phyloP scores from a whole-genome alignment of 176 grass and related monocot species.

The Rhynchospora pubera region DNA sequence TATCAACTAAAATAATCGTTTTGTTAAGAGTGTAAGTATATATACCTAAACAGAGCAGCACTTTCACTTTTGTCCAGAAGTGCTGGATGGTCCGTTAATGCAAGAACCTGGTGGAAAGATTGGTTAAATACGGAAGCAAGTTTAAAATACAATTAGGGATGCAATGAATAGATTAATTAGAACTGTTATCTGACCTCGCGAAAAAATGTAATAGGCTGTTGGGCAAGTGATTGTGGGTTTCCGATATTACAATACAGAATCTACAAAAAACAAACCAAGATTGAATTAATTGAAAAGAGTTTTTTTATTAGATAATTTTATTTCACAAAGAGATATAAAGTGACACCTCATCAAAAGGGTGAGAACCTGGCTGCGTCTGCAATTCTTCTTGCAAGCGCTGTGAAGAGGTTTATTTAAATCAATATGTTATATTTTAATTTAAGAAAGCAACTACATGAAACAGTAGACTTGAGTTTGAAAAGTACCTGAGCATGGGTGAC shows the following conservation, averaged over 20 bases:
- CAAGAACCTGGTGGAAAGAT: conserved; percentile 55
- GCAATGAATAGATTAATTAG: background rate
- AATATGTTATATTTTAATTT: background rate
- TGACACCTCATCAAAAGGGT: conserved; percentile 82
- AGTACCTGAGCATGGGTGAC: conserved; percentile 82
- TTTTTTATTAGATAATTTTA: background rate
- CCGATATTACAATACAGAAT: conserved; percentile 93
- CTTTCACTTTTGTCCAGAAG: conserved; percentile 86
- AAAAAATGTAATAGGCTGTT: conserved; percentile 92
- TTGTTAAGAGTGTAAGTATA: background rate
- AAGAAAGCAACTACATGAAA: background rate
- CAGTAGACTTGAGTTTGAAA: background rate
- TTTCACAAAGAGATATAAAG: background rate
- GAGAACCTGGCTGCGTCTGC: conserved; percentile 62
- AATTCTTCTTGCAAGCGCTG: conserved; percentile 84
- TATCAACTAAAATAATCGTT: background rate
- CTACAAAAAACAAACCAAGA: conserved; percentile 31
- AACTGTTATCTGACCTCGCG: conserved; percentile 50
- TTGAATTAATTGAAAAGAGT: background rate
- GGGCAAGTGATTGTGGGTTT: conserved; percentile 87
- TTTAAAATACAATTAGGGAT: conserved; percentile 21
- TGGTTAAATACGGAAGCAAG: conserved; percentile 18
- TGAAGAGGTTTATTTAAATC: conserved; percentile 17
- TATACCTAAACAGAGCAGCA: conserved; percentile 85
- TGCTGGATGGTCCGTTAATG: conserved; percentile 63